phyloP scores from a whole-genome alignment of 2,329 filamentous ascomycete genomes.

The Niveomyces coronatus region DNA sequence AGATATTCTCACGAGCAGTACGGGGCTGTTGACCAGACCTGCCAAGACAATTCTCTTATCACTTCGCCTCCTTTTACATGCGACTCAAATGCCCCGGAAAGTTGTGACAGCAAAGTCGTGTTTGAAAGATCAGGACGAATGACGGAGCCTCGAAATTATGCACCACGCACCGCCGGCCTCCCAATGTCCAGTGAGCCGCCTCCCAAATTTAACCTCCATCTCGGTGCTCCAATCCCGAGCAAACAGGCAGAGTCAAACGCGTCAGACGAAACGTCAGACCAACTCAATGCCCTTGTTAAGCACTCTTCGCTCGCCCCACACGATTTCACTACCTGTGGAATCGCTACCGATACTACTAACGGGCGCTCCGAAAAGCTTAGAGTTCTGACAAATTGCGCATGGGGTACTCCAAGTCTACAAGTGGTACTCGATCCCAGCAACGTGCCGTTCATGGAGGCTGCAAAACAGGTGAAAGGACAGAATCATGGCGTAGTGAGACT shows the following conservation, averaged over 20 bases:
- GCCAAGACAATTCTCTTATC: neutral
- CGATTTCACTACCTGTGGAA: constrained; percentile 10
- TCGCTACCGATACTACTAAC: constrained; percentile 10
- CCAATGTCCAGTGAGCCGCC: constrained; percentile 21
- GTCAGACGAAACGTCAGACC: neutral
- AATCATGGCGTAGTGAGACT: constrained; percentile 38
- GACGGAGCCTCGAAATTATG: constrained; percentile 33
- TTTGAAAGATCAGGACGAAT: constrained; percentile 13
- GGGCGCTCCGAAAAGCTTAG: constrained; percentile 29
- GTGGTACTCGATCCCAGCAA: constrained; percentile 26
- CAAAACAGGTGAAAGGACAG: constrained; percentile 18
- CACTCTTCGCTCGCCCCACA: neutral
- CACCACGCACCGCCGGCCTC: constrained; percentile 23
- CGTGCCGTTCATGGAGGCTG: constrained; percentile 38
- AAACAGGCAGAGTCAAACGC: neutral
- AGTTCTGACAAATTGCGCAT: constrained; percentile 22
- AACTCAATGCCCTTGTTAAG: neutral
- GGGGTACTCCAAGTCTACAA: constrained; percentile 24
- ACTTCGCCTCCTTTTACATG: too few species aligned
- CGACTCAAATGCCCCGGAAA: too few species aligned
- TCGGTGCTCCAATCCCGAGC: constrained; percentile 8
- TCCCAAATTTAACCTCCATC: constrained; percentile 26
- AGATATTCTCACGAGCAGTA: neutral
- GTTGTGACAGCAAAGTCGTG: constrained; percentile 1
- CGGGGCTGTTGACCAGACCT: neutral